Conservation (phyloP, 1,139 yeast species). For the Geotrichum restrictum region DNA sequence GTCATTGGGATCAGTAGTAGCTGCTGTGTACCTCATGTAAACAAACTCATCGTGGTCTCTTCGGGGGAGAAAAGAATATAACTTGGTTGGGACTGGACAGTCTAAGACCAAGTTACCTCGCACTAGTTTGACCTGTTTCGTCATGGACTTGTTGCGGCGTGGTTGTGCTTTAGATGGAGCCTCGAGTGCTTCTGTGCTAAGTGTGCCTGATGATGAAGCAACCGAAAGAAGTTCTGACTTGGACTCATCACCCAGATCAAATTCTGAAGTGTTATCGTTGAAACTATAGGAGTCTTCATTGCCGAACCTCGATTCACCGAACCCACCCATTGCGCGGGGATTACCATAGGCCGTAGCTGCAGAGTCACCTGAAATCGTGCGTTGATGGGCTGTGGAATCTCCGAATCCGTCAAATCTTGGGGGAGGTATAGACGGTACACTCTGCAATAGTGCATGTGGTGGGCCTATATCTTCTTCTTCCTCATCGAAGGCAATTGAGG, state of each 20-base stretch:
- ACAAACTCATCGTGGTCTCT: constrained; percentile 89
- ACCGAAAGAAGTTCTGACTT: constrained; percentile 30
- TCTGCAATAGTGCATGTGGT: background rate
- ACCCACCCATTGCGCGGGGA: too few species aligned
- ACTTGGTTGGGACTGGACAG: constrained; percentile 87
- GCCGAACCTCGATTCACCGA: background rate
- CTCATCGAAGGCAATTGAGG: constrained; percentile 28
- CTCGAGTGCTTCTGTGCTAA: constrained; percentile 30
- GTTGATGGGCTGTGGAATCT: background rate
- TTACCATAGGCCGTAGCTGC: constrained; percentile 1
- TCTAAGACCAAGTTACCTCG: constrained; percentile 81
- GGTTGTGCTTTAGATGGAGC: constrained; percentile 52
- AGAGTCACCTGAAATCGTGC: constrained; percentile 1
- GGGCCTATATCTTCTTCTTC: constrained; percentile 15
- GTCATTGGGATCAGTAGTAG: constrained; percentile 84
- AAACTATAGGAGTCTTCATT: background rate
- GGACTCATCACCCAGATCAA: constrained; percentile 23
- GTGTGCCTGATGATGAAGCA: constrained; percentile 27
- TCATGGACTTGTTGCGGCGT: constrained; percentile 55
- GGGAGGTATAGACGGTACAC: background rate
- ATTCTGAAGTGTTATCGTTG: background rate
- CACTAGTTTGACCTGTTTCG: constrained; percentile 62
- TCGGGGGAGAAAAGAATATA: constrained; percentile 71
- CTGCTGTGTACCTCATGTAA: constrained; percentile 91
- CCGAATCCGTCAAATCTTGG: constrained; percentile 6